Base-by-base conservation (phyloP, 768 basidiomycete genomes). In the Mycena pura region DNA sequence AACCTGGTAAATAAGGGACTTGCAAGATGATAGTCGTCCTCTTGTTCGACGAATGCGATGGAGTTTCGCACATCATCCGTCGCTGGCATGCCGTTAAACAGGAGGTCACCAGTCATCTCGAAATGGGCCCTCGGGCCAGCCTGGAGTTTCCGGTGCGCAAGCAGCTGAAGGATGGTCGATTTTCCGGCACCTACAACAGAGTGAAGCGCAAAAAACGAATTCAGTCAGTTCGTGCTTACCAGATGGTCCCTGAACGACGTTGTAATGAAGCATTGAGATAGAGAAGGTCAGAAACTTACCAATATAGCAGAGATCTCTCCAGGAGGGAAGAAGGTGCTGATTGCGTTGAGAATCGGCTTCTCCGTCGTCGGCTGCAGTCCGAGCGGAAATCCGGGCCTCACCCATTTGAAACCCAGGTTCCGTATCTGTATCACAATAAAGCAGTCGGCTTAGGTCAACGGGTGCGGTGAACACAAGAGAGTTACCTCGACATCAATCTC, bases 11-110 rank as follows among this genome's bases (percentile, higher is more conserved):
- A 14, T 40, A 25, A 6, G 27, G 8, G 0, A 55, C 57, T 34
- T n/a, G 46, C 63, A 17, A 66, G 57, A 40, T 66, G 64, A 27
- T 66, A 59, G 36, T 62, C 64, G 24, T 66, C 64, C 45, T 66
- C 64, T 49, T 66, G 64, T 29, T 66, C 60, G 2, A 66, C 64
- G 38, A 66, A 66, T 2, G 64, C 64, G 2, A 66, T 44, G 2
- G 64, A 49, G 11, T 48, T 28, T 14, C 57, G 64, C 19, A 62
- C 60, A n/a, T 66, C 60, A 36, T 62, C 53, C 4, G 64, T 62
- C 15, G 60, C 43, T 7, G 60, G 78, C 53, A 41, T 76, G 69
- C 32, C 77, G 71, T 66, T 62, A 39, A 66, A 64, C 29, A 60
- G 41, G 6, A 69, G 31, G 25, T 70, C 69, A 40, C 68, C 68